Conservation (phyloP, 2,329 filamentous ascomycete genomes). For the Claviceps purpurea region DNA sequence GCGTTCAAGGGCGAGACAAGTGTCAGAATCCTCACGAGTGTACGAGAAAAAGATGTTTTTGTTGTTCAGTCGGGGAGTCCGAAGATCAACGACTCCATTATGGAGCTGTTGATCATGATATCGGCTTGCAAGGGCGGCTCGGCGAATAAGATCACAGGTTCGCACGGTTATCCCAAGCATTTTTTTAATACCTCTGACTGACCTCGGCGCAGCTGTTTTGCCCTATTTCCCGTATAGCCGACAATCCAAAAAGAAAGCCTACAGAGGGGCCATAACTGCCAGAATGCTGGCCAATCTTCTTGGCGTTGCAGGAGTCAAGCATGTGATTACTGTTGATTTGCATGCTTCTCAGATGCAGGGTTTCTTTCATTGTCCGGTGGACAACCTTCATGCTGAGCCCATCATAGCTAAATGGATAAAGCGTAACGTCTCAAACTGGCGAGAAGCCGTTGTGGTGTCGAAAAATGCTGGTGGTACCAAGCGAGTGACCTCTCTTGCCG, state of each 20-base stretch:
- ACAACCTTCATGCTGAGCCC: conserved; percentile 93
- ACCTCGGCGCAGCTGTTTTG: conserved; percentile 51
- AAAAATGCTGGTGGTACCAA: conserved; percentile 98
- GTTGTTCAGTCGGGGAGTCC: conserved; percentile 94
- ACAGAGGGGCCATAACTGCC: conserved; percentile 89
- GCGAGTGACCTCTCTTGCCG: conserved; percentile 86
- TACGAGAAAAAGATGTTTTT: conserved; percentile 97
- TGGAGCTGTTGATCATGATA: conserved; percentile 99
- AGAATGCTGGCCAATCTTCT: conserved; percentile 95
- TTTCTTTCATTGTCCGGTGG: conserved; percentile 95
- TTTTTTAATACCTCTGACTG: neutral
- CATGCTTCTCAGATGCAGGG: conserved; percentile 99
- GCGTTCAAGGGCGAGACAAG: conserved; percentile 49
- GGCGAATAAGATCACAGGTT: conserved; percentile 91
- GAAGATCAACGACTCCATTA: conserved; percentile 96
- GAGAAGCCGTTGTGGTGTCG: conserved; percentile 86
- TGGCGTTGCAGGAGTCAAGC: conserved; percentile 84
- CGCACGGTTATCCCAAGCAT: conserved; percentile 15
- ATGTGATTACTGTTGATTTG: conserved; percentile 93
- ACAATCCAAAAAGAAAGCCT: conserved; percentile 98
- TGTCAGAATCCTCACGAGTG: conserved; percentile 56
- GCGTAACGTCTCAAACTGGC: conserved; percentile 76
- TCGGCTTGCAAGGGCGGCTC: conserved; percentile 96
- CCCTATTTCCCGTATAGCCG: conserved; percentile 98
- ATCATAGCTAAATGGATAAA: conserved; percentile 93